Evolutionary conservation across 495 filamentous ascomycete genomes (phyloP).

Genomic region (Talaromyces thailandensis): DNA sequence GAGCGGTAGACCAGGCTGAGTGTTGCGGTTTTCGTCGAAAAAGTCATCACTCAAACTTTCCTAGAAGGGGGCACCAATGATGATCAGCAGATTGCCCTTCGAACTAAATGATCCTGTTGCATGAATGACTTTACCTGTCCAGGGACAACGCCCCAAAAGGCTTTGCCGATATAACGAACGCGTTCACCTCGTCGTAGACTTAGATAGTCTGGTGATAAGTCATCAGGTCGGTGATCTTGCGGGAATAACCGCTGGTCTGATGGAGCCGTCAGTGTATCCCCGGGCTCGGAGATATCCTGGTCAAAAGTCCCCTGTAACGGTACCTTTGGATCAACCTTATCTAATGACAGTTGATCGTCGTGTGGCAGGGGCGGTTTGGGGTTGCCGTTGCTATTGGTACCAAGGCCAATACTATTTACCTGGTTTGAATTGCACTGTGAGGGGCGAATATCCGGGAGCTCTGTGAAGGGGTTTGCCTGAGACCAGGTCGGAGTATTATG

Average conservation of each 20-base stretch:
- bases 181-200: slow-evolving; percentile 2
- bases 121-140: neutral
- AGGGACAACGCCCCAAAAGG: neutral
- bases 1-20: slow-evolving; percentile 6
- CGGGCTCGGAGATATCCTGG: neutral
- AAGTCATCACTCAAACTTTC: slow-evolving; percentile 11
- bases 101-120: neutral
- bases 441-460: neutral
- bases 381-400: neutral
- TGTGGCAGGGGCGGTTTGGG: neutral
- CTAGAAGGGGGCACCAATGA: neutral
- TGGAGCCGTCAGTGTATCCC: neutral
- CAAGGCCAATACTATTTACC: neutral
- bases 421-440: neutral
- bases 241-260: neutral
- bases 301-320: neutral
- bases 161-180: slow-evolving; percentile 1
- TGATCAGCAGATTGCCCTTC: neutral
- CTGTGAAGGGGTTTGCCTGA: neutral
- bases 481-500: neutral
- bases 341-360: neutral
- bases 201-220: neutral
- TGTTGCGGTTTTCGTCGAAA: slow-evolving; percentile 9
- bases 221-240: neutral
- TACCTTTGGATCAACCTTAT: neutral